These are phyloP conservation scores for Bipolaris gigantea DNA, from an alignment of 2,329 filamentous ascomycete genomes.

Conservation along the genomic window DNA sequence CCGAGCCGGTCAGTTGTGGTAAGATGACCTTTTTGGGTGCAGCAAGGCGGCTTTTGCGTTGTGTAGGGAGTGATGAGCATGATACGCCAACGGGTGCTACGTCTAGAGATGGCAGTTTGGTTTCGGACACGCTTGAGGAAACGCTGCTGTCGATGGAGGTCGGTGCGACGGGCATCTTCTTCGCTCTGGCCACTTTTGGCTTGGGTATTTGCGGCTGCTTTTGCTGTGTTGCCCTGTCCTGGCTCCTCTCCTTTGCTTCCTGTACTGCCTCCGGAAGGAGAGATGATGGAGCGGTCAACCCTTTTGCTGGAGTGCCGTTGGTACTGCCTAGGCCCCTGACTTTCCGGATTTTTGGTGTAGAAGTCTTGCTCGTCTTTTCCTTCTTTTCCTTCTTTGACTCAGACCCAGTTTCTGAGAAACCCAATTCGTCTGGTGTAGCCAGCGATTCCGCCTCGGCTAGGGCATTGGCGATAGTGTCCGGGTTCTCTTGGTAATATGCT, in stretches of 20 bases:
- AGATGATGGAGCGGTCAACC: slow-evolving; percentile 32
- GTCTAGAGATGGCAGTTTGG: slow-evolving; percentile 26
- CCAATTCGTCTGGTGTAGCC: slow-evolving; percentile 39
- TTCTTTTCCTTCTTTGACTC: slow-evolving; percentile 27
- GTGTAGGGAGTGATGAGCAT: slow-evolving; percentile 13
- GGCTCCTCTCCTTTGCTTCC: slow-evolving; percentile 25
- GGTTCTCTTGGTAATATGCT: slow-evolving; percentile 49
- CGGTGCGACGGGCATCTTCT: slow-evolving; percentile 26
- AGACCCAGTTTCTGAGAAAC: slow-evolving; percentile 21
- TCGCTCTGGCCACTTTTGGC: slow-evolving; percentile 23
- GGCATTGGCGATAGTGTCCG: slow-evolving; percentile 30
- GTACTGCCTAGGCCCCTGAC: slow-evolving; percentile 38
- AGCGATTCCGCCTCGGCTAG: slow-evolving; percentile 36
- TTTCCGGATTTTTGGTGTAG: slow-evolving; percentile 40
- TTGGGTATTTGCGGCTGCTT: slow-evolving; percentile 18
- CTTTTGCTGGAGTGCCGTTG: slow-evolving; percentile 46
- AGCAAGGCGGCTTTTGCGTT: slow-evolving; percentile 40
- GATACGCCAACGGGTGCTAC: slow-evolving; percentile 25
- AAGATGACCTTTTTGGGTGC: slow-evolving; percentile 42
- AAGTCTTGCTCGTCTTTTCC: slow-evolving; percentile 27
- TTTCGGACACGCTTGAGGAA: slow-evolving; percentile 7
- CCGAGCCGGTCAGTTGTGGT: slow-evolving; percentile 20
- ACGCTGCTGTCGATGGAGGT: slow-evolving; percentile 12
- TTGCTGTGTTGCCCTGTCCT: slow-evolving; percentile 7
- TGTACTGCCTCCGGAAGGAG: slow-evolving; percentile 34